Conservation (phyloP, 768 basidiomycete genomes). For the Tulasnella sp. region DNA sequence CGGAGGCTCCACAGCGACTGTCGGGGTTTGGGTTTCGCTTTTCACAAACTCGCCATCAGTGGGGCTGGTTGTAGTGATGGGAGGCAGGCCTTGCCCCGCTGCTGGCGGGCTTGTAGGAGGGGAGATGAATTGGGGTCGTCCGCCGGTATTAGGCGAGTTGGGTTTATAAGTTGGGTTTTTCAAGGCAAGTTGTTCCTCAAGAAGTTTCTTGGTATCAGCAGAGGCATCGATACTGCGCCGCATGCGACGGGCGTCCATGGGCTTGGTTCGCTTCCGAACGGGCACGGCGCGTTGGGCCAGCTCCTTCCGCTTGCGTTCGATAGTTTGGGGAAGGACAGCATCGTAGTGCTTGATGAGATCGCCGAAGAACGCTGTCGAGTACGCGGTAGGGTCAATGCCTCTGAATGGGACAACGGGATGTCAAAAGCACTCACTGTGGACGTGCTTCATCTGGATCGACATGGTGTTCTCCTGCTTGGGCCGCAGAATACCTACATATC, state of each 20-base stretch:
- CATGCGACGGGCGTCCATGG: constrained; percentile 85
- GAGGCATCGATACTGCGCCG: constrained; percentile 74
- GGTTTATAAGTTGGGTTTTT: constrained; percentile 58
- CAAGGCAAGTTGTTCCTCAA: constrained; percentile 56
- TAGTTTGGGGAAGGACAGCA: constrained; percentile 74
- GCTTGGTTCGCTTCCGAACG: constrained; percentile 81
- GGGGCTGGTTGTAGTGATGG: constrained; percentile 25
- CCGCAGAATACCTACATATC: constrained; percentile 66
- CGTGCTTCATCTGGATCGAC: constrained; percentile 90
- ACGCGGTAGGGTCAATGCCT: neutral
- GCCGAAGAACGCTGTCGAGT: constrained; percentile 69
- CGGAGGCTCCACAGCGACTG: constrained; percentile 36
- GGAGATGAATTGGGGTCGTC: constrained; percentile 25
- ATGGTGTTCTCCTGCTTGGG: constrained; percentile 81
- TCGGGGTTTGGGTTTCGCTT: neutral
- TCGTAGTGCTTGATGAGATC: constrained; percentile 80
- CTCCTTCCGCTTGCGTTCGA: constrained; percentile 83
- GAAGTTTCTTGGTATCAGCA: constrained; percentile 67
- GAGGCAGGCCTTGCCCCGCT: constrained; percentile 36
- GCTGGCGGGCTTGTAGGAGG: constrained; percentile 31
- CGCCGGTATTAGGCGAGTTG: constrained; percentile 22
- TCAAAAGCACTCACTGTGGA: constrained; percentile 60
- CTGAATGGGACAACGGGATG: neutral
- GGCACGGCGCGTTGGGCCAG: constrained; percentile 78
- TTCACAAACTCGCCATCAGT: constrained; percentile 11